Base-by-base conservation (phyloP, 176 grass and related monocot species). In the Triticum urartu region DNA sequence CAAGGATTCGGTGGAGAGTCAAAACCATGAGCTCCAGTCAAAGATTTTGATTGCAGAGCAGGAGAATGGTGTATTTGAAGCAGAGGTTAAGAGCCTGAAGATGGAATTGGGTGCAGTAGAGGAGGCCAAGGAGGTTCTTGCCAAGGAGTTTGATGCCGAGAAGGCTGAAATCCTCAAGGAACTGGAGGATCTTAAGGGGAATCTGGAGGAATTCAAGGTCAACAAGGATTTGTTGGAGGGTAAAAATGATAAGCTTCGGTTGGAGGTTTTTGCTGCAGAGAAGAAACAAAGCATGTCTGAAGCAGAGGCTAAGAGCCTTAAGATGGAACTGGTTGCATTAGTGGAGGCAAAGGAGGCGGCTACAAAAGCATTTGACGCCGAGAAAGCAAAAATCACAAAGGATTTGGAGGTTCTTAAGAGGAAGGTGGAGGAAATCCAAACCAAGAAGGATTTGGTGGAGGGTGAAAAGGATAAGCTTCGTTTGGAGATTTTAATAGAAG, bases 281-380 rank as follows among this genome's bases (percentile, higher is more conserved):
- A 62, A 78, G n/a, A 85, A 68, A 21, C 67, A 38, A 36, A 69
- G 64, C 35, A 43, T 56, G 64, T 86, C n/a, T 12, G 63, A 86
- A 42, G 64, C 52, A 86, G 82, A 89, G 60, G 7, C 36, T 0
- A 69, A 81, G 24, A 68, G n/a, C 28, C 38, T 85, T 32, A 66
- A 50, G n/a, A 15, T 43, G 30, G 77, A 81, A 72, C 9, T 85
- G 18, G n/a, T 0, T 79, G 60, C 30, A 13, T 35, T 85, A 70
- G 77, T 39, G 17, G 84, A 77, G 42, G 88, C 79, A 48, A 89
- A 81, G 52, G 82, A 59, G 79, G 77, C 63, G 63, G 26, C 64
- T 30, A 66, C 52, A 17, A 34, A 65, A 15, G 20, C 18, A 8
- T 75, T 81, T 42, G 54, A 85, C 21, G 43, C 6, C 15, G 65